A percentile compares a stretch with the other conserved stretches of the same genome.
phyloP scores from a whole-genome alignment of 257 asterid genomes.

The Scutellaria galericulata region DNA sequence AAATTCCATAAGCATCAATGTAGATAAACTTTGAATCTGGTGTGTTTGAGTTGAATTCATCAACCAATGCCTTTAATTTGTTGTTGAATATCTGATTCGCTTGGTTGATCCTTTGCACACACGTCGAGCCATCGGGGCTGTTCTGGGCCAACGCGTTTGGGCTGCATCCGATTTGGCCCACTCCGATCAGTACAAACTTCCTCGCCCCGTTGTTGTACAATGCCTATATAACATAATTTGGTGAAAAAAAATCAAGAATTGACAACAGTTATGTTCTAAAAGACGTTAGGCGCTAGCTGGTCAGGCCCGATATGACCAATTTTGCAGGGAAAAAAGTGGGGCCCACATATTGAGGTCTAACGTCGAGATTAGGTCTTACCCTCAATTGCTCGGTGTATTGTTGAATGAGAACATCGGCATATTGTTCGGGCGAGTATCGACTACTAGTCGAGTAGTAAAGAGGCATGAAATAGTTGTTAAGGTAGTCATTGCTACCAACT shows the following conservation, averaged over 20 bases:
- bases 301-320: no score
- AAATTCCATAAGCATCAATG: constrained; percentile 77
- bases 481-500: constrained; percentile 69
- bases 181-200: constrained; percentile 71
- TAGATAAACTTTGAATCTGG: constrained; percentile 66
- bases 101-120: constrained; percentile 66
- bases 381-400: constrained; percentile 49
- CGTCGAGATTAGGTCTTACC: constrained; percentile 26
- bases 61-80: constrained; percentile 61
- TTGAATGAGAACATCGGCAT: constrained; percentile 52
- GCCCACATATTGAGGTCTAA: no score
- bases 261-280: no score
- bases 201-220: constrained; percentile 76
- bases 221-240: constrained; percentile 29
- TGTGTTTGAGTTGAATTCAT: constrained; percentile 54
- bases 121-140: constrained; percentile 82
- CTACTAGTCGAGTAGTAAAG: constrained; percentile 46
- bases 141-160: constrained; percentile 91
- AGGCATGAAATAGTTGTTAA: constrained; percentile 69
- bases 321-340: no score
- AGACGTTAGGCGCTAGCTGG: no score
- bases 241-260: no score
- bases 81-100: constrained; percentile 73
- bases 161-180: constrained; percentile 94
- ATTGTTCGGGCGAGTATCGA: constrained; percentile 47